Evolutionary conservation across 768 basidiomycete species (phyloP), one percentile per base, ranked within the genome.

Genomic region (Peribolospora baueri): DNA sequence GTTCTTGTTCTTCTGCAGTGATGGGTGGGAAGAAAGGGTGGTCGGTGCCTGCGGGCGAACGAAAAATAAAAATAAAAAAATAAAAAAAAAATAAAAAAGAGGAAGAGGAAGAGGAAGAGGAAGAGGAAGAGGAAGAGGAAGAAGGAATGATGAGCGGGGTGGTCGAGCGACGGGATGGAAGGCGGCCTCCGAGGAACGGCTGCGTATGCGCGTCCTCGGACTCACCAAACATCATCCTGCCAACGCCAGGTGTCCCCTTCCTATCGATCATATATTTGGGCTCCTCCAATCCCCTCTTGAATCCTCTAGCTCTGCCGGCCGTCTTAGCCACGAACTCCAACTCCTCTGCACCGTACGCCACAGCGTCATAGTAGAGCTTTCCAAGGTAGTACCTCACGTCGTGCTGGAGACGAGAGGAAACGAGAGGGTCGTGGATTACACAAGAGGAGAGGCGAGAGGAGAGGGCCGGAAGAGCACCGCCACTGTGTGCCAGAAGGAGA

Each of bases 21-120:
- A 87, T 72, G 2, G 85, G 86, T 11, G 85, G 86, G 70, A 88
- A 88, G 72, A 87, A 87, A 0, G 84, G 85, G 65, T 87, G 82
- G 64, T 87, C 85, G 40, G 59, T 62, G 5, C 60, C 59, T 56
- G 46, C 36, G 4, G 3, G 5, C 4, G 7, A 4, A 7, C 25
- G 25, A 25, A 25, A 25, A 25, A 25, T 1, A 25, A 25, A 25
- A 25, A 25, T 1, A 25, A 25, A 25, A 25, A 25, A 25, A 25
- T 1, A 25, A 25, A 25, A 25, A 25, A 25, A 25, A 25, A 25
- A 25, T 1, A 25, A 25, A 25, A 25, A 25, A 25, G 45, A 4
- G 40, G 11, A 10, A 38, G 48, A 4, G 7, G 25, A 25, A 4
- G 10, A 14, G 3, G 25, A 8, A 3, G 45, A 4, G 40, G 11